phyloP scores from a whole-genome alignment of 73 alveolate species.

The Stentor roeselii region DNA sequence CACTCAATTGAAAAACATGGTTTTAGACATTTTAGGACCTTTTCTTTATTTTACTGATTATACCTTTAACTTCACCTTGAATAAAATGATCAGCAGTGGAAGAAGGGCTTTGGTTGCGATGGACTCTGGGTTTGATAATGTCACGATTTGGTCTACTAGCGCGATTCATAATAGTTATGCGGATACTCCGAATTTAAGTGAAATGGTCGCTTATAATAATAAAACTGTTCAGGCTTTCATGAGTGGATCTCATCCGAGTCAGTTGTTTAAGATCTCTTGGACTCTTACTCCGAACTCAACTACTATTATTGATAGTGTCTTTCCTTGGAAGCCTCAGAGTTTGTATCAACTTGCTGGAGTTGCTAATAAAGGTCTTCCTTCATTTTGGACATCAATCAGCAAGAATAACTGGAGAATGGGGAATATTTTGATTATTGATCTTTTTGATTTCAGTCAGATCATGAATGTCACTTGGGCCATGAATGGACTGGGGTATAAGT shows the following conservation, averaged over 20 bases:
- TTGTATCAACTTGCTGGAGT: neutral
- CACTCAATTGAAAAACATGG: neutral
- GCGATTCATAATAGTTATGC: neutral
- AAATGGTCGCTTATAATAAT: neutral
- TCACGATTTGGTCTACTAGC: neutral
- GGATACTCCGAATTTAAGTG: neutral
- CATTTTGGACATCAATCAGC: neutral
- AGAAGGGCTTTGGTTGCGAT: neutral
- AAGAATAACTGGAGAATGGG: constrained; percentile 15
- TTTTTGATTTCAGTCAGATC: neutral
- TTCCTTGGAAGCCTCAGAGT: neutral
- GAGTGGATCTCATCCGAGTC: neutral
- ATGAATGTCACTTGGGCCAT: neutral
- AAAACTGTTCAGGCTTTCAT: neutral
- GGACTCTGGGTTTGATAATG: neutral
- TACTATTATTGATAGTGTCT: neutral
- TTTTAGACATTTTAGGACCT: neutral
- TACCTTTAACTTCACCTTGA: neutral
- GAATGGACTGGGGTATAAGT: too few relatives aligned
- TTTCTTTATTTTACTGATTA: neutral
- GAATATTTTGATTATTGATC: neutral
- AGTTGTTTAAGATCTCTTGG: neutral
- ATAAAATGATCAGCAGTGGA: neutral
- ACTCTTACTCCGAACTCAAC: neutral
- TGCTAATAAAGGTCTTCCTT: neutral